Evolutionary conservation across 345 rosid genomes (phyloP).

Genomic region (Arabis alpina): DNA sequence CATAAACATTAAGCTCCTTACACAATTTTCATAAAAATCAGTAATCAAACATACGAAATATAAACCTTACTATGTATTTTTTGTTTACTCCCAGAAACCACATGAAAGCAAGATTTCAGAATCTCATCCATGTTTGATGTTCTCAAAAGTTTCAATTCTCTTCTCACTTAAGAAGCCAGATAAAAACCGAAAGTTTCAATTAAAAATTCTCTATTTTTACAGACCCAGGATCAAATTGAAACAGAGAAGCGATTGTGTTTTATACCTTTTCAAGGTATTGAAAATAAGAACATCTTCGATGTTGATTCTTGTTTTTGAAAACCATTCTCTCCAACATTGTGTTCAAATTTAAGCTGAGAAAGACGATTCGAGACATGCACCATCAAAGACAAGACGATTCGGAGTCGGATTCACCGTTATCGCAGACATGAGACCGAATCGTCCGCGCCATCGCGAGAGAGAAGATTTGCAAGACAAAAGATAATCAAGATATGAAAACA

Average conservation of each 20-base stretch:
- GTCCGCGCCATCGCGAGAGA: no score
- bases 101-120: conserved; percentile 68
- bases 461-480: no score
- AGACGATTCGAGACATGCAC: no score
- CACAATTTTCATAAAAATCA: not conserved
- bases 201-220: not conserved
- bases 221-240: not conserved
- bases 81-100: conserved; percentile 64
- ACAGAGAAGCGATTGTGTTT: not conserved
- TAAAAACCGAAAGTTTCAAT: no score
- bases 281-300: conserved; percentile 83
- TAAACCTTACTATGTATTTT: conserved; percentile 62
- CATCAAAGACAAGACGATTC: no score
- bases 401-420: no score
- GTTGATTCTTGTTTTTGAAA: conserved; percentile 95
- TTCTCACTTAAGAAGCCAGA: conserved; percentile 70
- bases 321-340: conserved; percentile 71
- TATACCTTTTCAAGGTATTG: conserved; percentile 83
- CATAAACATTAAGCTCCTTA: conserved; percentile 2
- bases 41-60: not conserved
- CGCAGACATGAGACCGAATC: no score
- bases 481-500: no score
- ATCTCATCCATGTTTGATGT: conserved; percentile 67
- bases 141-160: conserved; percentile 79
- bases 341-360: conserved; percentile 60